Conservation (phyloP, 148 eudicot species). For the Amaranthus cruentus region DNA sequence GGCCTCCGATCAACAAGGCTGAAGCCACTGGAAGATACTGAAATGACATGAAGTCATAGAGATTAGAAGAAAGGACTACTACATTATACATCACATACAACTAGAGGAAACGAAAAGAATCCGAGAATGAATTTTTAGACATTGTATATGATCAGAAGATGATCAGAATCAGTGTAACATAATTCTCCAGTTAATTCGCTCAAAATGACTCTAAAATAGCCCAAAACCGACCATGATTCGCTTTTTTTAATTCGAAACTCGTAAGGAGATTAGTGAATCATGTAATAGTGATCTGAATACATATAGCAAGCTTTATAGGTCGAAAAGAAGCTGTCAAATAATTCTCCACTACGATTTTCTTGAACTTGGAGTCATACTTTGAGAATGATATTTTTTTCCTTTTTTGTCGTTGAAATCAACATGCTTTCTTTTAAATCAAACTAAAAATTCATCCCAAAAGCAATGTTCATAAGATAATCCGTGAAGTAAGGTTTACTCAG, state of each 20-base stretch:
- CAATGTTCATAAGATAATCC: background rate
- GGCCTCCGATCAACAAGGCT: slow-evolving; percentile 61
- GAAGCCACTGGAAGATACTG: slow-evolving; percentile 84
- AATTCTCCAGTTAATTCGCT: background rate
- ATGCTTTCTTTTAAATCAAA: no score
- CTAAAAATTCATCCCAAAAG: background rate
- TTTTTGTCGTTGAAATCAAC: no score
- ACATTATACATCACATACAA: background rate
- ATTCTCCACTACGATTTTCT: background rate
- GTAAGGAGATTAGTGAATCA: no score
- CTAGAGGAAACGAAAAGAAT: no score
- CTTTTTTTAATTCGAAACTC: no score
- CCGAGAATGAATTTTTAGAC: no score
- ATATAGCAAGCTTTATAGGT: no score
- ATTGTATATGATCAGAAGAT: background rate
- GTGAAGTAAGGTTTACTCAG: background rate
- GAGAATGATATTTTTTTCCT: no score
- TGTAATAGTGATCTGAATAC: no score
- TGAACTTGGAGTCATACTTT: background rate
- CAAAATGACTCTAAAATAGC: no score
- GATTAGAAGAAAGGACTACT: background rate
- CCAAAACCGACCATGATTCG: no score
- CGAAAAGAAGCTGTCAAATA: background rate
- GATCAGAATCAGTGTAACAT: background rate
- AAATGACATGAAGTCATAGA: slow-evolving; percentile 7